phyloP scores from a whole-genome alignment of 305 asterid genomes.

The Rubia tinctorum region DNA sequence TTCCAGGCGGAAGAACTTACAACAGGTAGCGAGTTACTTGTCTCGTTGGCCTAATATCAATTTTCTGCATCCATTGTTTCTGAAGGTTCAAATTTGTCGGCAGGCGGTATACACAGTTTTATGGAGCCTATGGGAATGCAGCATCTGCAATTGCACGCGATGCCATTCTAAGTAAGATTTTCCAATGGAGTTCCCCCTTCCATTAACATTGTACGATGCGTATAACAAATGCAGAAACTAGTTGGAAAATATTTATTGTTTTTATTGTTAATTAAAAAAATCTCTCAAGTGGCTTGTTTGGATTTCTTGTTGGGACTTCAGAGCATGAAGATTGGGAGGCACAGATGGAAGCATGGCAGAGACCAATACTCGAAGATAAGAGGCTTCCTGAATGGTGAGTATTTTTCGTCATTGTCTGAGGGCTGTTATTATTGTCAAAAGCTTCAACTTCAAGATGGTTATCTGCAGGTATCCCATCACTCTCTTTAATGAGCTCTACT shows the following conservation, averaged over 20 bases:
- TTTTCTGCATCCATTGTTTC: conserved; percentile 26
- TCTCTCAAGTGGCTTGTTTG: background rate
- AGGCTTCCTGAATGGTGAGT: conserved; percentile 89
- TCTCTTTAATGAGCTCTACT: conserved; percentile 95
- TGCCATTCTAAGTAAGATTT: conserved; percentile 68
- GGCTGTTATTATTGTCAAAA: conserved; percentile 9
- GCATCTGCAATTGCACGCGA: conserved; percentile 81
- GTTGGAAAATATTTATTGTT: background rate
- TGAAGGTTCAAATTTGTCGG: conserved; percentile 22
- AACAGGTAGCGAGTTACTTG: conserved; percentile 48
- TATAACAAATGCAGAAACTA: background rate
- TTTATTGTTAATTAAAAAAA: background rate
- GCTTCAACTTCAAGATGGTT: conserved; percentile 23
- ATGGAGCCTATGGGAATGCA: conserved; percentile 57
- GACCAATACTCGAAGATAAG: conserved; percentile 83
- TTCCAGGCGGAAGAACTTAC: conserved; percentile 79
- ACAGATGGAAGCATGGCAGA: conserved; percentile 91
- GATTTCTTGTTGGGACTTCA: conserved; percentile 24
- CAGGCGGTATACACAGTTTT: conserved; percentile 93
- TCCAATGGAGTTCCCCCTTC: background rate
- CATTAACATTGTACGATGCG: background rate
- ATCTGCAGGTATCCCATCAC: conserved; percentile 79
- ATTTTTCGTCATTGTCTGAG: conserved; percentile 22
- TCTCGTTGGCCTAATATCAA: conserved; percentile 8
- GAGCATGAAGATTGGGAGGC: conserved; percentile 82